Conservation (phyloP, 345 rosid species). For the Pseudoturritis turrita region DNA sequence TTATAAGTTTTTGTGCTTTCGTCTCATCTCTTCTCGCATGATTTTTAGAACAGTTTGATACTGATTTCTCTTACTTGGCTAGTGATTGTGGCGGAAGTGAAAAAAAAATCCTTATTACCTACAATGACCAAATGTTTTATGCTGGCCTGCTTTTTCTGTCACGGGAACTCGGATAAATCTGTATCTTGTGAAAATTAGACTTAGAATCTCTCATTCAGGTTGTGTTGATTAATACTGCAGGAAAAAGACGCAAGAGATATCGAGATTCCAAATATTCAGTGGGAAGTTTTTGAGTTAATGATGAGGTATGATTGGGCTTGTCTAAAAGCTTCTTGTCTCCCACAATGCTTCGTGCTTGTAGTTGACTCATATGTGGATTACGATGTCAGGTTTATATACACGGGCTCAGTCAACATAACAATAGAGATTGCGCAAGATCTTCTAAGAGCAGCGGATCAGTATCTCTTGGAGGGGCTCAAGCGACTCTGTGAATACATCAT, state of each 20-base stretch:
- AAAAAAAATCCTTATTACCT: too few species aligned
- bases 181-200: background rate
- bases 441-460: too few species aligned
- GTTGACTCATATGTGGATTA: background rate
- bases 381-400: too few species aligned
- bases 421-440: too few species aligned
- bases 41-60: too few species aligned
- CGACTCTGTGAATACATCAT: too few species aligned
- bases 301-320: conserved; percentile 31
- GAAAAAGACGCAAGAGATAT: conserved; percentile 88
- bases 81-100: too few species aligned
- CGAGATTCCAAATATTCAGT: conserved; percentile 84
- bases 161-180: too few species aligned
- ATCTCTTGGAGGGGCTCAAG: too few species aligned
- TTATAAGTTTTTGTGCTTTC: background rate
- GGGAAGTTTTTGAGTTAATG: conserved; percentile 94
- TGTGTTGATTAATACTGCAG: conserved; percentile 30
- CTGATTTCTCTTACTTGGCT: background rate
- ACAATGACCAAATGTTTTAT: too few species aligned
- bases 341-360: background rate
- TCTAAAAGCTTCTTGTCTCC: conserved; percentile 4
- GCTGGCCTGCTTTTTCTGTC: too few species aligned
- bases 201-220: background rate
- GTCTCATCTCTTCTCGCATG: background rate
- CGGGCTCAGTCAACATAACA: too few species aligned